Evolutionary conservation across 2,329 filamentous ascomycete genomes (phyloP), one percentile per base, ranked within the genome.

Genomic region (Hypoxylon sp.): DNA sequence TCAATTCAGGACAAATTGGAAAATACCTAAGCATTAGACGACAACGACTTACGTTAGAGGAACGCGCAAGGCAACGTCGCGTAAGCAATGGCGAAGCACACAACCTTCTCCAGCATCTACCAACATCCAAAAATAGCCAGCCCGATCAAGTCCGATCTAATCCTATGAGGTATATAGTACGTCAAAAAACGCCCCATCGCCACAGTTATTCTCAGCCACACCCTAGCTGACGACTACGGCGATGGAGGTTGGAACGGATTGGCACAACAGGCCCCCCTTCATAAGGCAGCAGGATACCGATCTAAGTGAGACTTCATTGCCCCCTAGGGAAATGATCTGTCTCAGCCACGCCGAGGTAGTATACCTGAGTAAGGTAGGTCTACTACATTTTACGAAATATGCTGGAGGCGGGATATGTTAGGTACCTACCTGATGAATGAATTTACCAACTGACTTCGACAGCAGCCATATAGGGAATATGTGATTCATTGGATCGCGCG

Each of bases 51-150:
- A 38, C 20, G 24, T 20, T 18, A 26, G 18, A 55, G 38, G n/a
- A 61, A 59, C 57, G 16, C 49, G 57, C 45, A 59, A 67, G 32
- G 16, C n/a, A 12, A 22, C 38, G 48, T 61, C 46, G 51, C 60
- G 55, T 61, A 59, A 55, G 6, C 24, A 49, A 40, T 40, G 24
- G 49, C 36, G 33, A 57, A 55, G 46, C 36, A 36, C 36, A 36
- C 36, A 33, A 55, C 38, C 42, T 61, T 61, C 61, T 57, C 56
- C 56, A 59, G 36, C 54, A 55, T 55, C 24, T 49, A 50, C 24
- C 51, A 53, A 49, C 20, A 36, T n/a, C 53, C 61, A 59, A 65
- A 66, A 68, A 61, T 68, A 68, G 63, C 53, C 53, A 58, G n/a
- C 44, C 52, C 38, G 18, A 66, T 57, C 49, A 24, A 60, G 36